Percentiles rank a stretch among this genome's conserved stretches.
phyloP scores from a whole-genome alignment of 2,329 filamentous ascomycete genomes.

The Pleurostoma richardsiae region DNA sequence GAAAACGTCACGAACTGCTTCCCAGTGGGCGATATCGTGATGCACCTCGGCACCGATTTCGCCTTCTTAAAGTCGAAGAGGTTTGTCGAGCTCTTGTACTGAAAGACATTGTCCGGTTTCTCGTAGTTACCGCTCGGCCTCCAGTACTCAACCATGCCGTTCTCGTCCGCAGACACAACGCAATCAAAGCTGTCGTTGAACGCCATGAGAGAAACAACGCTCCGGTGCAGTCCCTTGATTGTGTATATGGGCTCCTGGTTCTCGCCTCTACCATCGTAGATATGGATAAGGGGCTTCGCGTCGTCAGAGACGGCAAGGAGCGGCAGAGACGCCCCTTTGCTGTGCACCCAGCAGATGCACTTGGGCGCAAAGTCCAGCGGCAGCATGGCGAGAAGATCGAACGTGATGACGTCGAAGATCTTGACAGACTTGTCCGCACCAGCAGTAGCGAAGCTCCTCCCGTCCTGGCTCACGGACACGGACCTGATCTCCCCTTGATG shows the following conservation, averaged over 20 bases:
- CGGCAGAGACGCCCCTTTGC: conserved; percentile 80
- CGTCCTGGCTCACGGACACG: conserved; percentile 83
- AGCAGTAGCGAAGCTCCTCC: conserved; percentile 86
- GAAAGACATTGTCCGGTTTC: conserved; percentile 87
- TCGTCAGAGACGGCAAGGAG: conserved; percentile 79
- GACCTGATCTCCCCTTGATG: conserved; percentile 81
- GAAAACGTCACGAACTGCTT: conserved; percentile 85
- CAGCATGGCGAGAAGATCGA: conserved; percentile 80
- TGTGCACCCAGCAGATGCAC: conserved; percentile 89
- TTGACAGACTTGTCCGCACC: conserved; percentile 75
- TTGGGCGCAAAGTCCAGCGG: conserved; percentile 70
- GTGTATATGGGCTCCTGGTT: conserved; percentile 70
- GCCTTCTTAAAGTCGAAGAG: conserved; percentile 97
- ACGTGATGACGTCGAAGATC: conserved; percentile 78
- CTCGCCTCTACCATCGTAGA: conserved; percentile 90
- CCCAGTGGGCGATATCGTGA: conserved; percentile 82
- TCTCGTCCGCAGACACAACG: conserved; percentile 82
- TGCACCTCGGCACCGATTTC: conserved; percentile 75
- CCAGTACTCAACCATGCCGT: conserved; percentile 98
- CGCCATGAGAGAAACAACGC: conserved; percentile 75
- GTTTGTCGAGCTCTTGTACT: conserved; percentile 89
- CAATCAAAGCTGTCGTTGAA: conserved; percentile 90
- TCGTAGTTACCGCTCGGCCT: conserved; percentile 73
- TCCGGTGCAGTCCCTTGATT: conserved; percentile 74
- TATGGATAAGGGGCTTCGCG: conserved; percentile 63